Conservation (phyloP, 2,329 filamentous ascomycete species). For the Fusarium palustre region DNA sequence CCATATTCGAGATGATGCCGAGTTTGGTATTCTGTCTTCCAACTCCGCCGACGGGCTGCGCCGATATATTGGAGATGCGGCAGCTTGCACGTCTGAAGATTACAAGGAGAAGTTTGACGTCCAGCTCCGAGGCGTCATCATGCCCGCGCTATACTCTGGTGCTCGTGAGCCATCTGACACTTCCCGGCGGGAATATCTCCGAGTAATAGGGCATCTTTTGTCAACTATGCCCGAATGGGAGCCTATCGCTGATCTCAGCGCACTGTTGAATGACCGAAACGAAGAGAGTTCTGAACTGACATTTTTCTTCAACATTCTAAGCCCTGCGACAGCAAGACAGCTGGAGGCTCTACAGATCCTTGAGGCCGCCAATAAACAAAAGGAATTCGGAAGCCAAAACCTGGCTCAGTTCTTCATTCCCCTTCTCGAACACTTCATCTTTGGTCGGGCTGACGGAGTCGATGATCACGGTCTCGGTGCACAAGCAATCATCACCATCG, state of each 20-base stretch:
- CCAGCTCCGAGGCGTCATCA: conserved; percentile 72
- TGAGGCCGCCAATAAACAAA: conserved; percentile 72
- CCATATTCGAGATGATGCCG: conserved; percentile 86
- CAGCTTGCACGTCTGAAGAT: conserved; percentile 54
- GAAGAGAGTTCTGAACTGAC: conserved; percentile 75
- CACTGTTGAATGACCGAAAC: conserved; percentile 69
- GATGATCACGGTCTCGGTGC: conserved; percentile 90
- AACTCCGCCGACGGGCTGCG: conserved; percentile 87
- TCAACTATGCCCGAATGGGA: conserved; percentile 76
- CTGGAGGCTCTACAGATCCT: conserved; percentile 85
- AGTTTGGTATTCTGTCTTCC: conserved; percentile 82
- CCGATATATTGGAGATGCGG: conserved; percentile 76
- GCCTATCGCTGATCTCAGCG: conserved; percentile 78
- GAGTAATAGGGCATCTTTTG: conserved; percentile 82
- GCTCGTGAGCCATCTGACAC: conserved; percentile 83
- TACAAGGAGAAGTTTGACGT: conserved; percentile 61
- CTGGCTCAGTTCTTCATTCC: conserved; percentile 90
- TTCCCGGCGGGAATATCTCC: conserved; percentile 83
- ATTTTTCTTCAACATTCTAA: conserved; percentile 93
- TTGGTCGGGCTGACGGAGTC: conserved; percentile 76
- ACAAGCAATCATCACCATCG: conserved; percentile 85
- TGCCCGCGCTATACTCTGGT: conserved; percentile 82
- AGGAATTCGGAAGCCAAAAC: conserved; percentile 78
- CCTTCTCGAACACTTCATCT: conserved; percentile 92
- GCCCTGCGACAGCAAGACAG: conserved; percentile 88